Evolutionary conservation across 768 basidiomycete genomes (phyloP).

Genomic region (Lentinula guzmanii): DNA sequence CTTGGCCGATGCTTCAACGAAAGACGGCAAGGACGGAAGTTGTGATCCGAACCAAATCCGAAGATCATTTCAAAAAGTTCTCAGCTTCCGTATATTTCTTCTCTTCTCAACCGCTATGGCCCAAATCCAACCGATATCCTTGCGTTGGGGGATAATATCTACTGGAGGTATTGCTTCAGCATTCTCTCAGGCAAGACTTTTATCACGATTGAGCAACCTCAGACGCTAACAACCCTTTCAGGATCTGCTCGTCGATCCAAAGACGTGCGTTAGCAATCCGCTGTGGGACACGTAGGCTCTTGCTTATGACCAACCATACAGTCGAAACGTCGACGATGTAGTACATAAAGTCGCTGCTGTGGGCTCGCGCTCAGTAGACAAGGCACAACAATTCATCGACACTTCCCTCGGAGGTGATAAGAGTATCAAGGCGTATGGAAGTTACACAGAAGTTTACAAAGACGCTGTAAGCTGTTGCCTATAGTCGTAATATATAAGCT

Average conservation of each 20-base stretch:
- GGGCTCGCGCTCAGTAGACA: slow-evolving; percentile 66
- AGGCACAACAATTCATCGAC: slow-evolving; percentile 66
- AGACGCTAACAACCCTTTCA: slow-evolving; percentile 5
- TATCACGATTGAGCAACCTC: not conserved
- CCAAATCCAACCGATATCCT: not conserved
- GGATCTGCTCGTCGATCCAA: slow-evolving; percentile 75
- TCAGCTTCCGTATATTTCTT: not conserved
- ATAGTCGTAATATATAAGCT: not conserved
- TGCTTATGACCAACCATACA: slow-evolving; percentile 15
- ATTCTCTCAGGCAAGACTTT: slow-evolving; percentile 55
- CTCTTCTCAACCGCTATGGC: not conserved
- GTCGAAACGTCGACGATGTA: slow-evolving; percentile 63
- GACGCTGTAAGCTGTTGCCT: slow-evolving; percentile 25
- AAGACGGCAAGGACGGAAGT: not conserved
- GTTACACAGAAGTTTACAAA: slow-evolving; percentile 68
- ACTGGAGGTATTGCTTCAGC: slow-evolving; percentile 65
- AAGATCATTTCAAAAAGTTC: not conserved
- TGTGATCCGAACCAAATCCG: not conserved
- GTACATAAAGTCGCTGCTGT: slow-evolving; percentile 67
- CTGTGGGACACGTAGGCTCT: not conserved
- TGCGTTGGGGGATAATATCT: slow-evolving; percentile 87
- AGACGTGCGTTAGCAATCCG: slow-evolving; percentile 36
- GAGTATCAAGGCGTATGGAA: slow-evolving; percentile 61
- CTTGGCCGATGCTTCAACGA: not conserved
- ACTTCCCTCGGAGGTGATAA: slow-evolving; percentile 42